Percentiles rank a stretch among this genome's conserved stretches.
These are phyloP conservation scores for Tritrichomonas foetus DNA, from an alignment of 208 protist species.

Conservation along the genomic window DNA sequence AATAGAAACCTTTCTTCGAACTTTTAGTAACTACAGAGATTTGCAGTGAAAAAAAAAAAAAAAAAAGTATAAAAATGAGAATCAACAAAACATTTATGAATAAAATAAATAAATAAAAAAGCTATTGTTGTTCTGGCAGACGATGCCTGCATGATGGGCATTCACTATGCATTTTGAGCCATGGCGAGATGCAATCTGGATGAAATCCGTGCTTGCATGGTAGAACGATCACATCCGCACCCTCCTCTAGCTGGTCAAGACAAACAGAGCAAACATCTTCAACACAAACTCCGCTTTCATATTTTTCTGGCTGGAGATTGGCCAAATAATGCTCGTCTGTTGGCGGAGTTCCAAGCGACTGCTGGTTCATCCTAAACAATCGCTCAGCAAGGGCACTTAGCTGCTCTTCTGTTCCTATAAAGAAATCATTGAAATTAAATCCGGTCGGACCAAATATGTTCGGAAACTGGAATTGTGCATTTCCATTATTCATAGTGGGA, in stretches of 20 bases:
- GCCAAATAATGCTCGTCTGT: neutral
- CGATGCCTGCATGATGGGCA: slow-evolving; percentile 4
- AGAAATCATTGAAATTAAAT: neutral
- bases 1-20: too few relatives aligned
- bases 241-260: neutral
- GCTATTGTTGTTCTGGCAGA: neutral
- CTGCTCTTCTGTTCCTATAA: slow-evolving; percentile 28
- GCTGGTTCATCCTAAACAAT: neutral
- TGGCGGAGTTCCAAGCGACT: neutral
- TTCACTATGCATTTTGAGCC: slow-evolving; percentile 39
- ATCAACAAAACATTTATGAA: neutral
- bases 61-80: neutral
- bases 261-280: slow-evolving; percentile 31
- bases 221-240: neutral
- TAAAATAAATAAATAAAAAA: neutral
- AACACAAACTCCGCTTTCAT: neutral
- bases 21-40: neutral
- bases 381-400: neutral
- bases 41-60: neutral
- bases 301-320: neutral
- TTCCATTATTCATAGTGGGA: neutral
- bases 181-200: neutral
- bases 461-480: too few relatives aligned
- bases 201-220: slow-evolving; percentile 34
- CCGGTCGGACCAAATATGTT: neutral